Evolutionary conservation across 768 basidiomycete species (phyloP).

Genomic region (Tephrocybe rancida): DNA sequence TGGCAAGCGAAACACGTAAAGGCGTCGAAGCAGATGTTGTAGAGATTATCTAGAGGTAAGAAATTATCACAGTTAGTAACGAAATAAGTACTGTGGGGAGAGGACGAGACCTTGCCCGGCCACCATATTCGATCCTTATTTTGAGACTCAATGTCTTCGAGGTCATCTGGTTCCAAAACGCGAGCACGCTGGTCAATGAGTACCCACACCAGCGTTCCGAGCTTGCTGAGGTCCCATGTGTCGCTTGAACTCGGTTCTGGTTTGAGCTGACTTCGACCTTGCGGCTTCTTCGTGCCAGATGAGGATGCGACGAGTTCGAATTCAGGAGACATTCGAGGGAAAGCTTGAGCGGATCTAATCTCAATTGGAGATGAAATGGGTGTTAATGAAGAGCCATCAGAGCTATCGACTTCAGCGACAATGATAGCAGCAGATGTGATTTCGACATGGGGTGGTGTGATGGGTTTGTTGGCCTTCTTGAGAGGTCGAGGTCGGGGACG

Average conservation of each 20-base stretch:
- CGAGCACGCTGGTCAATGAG: constrained; percentile 43
- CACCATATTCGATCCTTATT: constrained; percentile 57
- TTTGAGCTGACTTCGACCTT: constrained; percentile 1
- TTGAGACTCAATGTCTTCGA: constrained; percentile 16
- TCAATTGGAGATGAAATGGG: constrained; percentile 16
- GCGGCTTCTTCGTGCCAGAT: background rate
- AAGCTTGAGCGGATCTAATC: background rate
- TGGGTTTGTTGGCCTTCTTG: constrained; percentile 7
- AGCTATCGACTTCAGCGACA: constrained; percentile 8
- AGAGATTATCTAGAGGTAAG: constrained; percentile 21
- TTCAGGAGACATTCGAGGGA: constrained; percentile 8
- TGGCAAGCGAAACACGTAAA: constrained; percentile 27
- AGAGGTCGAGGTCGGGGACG: constrained; percentile 7
- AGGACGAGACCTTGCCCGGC: constrained; percentile 61
- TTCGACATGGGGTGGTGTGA: constrained; percentile 1
- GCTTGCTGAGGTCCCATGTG: constrained; percentile 24
- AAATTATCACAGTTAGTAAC: constrained; percentile 6
- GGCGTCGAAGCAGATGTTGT: constrained; percentile 14
- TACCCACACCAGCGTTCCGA: constrained; percentile 55
- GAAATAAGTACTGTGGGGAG: constrained; percentile 7
- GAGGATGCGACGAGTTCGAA: background rate
- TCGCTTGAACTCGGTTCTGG: background rate
- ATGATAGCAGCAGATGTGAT: background rate
- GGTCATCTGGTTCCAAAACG: constrained; percentile 32
- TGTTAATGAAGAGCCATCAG: constrained; percentile 18